Evolutionary conservation across 1,139 yeast species (phyloP).

Genomic region (Saccharomycopsis crataegensis): DNA sequence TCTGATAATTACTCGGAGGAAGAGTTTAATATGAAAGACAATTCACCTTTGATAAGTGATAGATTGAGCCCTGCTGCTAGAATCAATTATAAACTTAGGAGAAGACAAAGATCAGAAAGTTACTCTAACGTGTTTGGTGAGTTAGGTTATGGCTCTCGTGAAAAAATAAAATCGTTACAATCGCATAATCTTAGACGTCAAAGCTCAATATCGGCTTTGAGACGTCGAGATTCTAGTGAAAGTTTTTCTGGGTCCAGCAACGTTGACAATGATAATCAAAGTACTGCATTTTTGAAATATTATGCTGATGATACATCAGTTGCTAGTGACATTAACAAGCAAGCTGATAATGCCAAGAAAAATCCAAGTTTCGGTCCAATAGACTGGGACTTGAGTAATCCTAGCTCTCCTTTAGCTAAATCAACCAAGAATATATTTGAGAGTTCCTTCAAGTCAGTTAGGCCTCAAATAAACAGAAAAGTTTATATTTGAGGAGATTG

Average conservation of each 20-base stretch:
- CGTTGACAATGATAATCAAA: neutral
- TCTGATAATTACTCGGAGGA: neutral
- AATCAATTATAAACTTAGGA: no score
- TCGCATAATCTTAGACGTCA: conserved; percentile 1
- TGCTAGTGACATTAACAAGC: neutral
- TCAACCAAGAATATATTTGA: neutral
- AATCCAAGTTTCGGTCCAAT: neutral
- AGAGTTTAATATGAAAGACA: neutral
- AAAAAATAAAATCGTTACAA: conserved; percentile 3
- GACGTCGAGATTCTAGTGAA: neutral
- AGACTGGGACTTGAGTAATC: neutral
- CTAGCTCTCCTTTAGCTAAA: neutral
- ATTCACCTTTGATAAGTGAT: neutral
- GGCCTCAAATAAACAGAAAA: no score
- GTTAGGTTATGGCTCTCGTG: conserved; percentile 11
- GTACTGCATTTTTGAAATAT: conserved; percentile 1
- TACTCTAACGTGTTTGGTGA: neutral
- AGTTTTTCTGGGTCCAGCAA: neutral
- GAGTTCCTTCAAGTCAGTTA: neutral
- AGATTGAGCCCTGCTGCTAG: no score
- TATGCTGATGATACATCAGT: conserved; percentile 2
- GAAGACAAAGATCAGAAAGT: conserved; percentile 4
- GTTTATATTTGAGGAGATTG: no score
- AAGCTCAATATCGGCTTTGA: conserved; percentile 5
- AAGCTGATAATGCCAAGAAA: no score